Conservation (phyloP, 2,329 filamentous ascomycete genomes). For the Penicillium sp. region DNA sequence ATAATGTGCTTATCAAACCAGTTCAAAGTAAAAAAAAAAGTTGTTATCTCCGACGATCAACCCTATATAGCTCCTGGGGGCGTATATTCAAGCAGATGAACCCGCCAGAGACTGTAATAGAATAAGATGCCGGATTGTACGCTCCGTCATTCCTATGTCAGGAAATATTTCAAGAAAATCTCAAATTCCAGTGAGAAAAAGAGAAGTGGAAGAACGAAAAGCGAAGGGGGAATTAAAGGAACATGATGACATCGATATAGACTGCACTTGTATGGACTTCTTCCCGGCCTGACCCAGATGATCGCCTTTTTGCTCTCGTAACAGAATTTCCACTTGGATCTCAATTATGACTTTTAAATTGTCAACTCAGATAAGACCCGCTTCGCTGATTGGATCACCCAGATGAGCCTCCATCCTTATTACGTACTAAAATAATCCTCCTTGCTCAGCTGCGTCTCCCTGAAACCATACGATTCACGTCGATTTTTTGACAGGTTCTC, state of each 20-base stretch:
- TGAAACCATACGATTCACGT: not conserved
- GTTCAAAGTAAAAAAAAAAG: conserved; percentile 2
- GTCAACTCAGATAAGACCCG: conserved; percentile 34
- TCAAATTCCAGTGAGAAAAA: too few relatives aligned
- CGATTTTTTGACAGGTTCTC: not conserved
- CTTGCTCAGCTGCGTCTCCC: not conserved
- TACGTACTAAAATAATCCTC: conserved; percentile 32
- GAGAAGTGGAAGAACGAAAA: not conserved
- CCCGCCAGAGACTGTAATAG: conserved; percentile 30
- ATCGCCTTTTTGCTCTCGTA: conserved; percentile 27
- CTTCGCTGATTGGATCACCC: conserved; percentile 30
- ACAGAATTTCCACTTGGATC: conserved; percentile 11
- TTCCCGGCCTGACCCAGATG: conserved; percentile 14
- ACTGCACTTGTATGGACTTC: conserved; percentile 6
- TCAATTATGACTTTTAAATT: conserved; percentile 22
- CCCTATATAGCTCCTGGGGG: not conserved
- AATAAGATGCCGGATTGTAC: conserved; percentile 29
- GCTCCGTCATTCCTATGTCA: conserved; percentile 31
- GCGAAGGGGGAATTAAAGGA: not conserved
- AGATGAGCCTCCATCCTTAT: conserved; percentile 24
- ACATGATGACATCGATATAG: conserved; percentile 23
- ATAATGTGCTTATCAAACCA: not conserved
- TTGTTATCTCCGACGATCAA: conserved; percentile 18
- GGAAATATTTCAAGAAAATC: not conserved
- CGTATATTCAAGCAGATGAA: conserved; percentile 15